Percentiles rank a stretch among this genome's conserved stretches.
Conservation (phyloP, 441 rosid species). For the Pelargonium australe region DNA sequence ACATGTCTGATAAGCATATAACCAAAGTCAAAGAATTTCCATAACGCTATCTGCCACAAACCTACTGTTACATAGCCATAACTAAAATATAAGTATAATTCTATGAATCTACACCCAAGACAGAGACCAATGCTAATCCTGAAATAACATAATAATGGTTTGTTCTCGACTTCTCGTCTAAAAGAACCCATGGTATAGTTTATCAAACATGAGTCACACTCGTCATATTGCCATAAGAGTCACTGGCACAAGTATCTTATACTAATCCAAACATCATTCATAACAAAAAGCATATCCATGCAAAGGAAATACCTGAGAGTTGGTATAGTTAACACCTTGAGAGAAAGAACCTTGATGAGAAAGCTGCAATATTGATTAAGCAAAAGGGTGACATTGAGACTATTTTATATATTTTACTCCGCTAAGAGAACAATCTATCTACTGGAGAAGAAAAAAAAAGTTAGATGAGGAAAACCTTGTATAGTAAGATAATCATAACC, state of each 20-base stretch:
- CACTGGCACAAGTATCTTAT: neutral
- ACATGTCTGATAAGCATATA: too few relatives aligned
- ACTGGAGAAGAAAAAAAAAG: neutral
- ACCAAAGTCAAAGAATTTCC: too few relatives aligned
- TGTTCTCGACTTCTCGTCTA: too few relatives aligned
- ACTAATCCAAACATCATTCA: neutral
- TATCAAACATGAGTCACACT: neutral
- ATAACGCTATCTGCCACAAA: too few relatives aligned
- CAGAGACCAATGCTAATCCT: too few relatives aligned
- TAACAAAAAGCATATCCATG: neutral
- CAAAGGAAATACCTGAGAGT: slow-evolving; percentile 59
- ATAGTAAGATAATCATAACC: slow-evolving; percentile 2
- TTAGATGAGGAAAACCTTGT: neutral
- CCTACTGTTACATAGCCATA: too few relatives aligned
- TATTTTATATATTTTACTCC: neutral
- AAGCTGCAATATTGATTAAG: slow-evolving; percentile 36
- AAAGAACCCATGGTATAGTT: neutral
- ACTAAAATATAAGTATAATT: too few relatives aligned
- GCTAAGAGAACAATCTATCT: neutral
- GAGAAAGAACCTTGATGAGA: slow-evolving; percentile 64
- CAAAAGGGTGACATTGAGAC: slow-evolving; percentile 13
- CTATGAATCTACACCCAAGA: too few relatives aligned
- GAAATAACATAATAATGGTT: too few relatives aligned
- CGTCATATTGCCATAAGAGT: neutral
- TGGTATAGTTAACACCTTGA: slow-evolving; percentile 51